Conservation (phyloP, 192 early-diverging fungal genomes). For the Coemansia sp. region DNA sequence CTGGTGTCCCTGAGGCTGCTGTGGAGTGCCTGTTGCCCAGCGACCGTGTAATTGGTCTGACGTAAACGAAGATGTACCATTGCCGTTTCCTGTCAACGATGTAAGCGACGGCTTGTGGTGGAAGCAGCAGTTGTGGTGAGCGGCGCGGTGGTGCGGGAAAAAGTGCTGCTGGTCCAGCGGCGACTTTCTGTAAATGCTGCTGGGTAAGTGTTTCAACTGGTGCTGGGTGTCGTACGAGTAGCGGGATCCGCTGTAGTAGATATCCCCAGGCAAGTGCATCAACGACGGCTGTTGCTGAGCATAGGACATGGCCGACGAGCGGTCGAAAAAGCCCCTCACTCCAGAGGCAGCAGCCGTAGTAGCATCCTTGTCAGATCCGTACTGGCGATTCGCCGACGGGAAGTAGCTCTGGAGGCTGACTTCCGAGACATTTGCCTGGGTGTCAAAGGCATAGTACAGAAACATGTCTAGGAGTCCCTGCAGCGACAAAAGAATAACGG, state of each 20-base stretch:
- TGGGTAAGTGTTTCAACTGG: background rate
- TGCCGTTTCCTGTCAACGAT: background rate
- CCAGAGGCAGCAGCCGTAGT: background rate
- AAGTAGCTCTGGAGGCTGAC: conserved; percentile 31
- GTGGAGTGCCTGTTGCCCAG: background rate
- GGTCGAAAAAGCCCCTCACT: background rate
- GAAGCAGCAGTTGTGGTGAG: conserved; percentile 1
- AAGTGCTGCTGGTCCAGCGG: conserved; percentile 1
- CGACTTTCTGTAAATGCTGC: background rate
- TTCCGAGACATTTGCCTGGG: conserved; percentile 30
- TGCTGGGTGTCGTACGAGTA: background rate
- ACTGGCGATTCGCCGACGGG: background rate
- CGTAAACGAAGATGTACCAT: background rate
- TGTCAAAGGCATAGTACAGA: conserved; percentile 50
- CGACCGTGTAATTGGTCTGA: background rate
- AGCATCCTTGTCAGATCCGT: background rate
- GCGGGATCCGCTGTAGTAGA: conserved; percentile 5
- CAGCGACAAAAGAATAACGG: conserved; percentile 34
- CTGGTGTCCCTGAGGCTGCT: background rate
- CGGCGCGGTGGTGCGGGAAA: conserved; percentile 3
- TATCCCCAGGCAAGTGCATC: conserved; percentile 12
- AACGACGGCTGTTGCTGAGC: conserved; percentile 12
- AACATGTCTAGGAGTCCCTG: conserved; percentile 49
- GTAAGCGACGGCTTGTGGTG: background rate
- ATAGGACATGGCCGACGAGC: background rate